Conservation (phyloP, 2,329 filamentous ascomycete species). For the Neonectria sp. region DNA sequence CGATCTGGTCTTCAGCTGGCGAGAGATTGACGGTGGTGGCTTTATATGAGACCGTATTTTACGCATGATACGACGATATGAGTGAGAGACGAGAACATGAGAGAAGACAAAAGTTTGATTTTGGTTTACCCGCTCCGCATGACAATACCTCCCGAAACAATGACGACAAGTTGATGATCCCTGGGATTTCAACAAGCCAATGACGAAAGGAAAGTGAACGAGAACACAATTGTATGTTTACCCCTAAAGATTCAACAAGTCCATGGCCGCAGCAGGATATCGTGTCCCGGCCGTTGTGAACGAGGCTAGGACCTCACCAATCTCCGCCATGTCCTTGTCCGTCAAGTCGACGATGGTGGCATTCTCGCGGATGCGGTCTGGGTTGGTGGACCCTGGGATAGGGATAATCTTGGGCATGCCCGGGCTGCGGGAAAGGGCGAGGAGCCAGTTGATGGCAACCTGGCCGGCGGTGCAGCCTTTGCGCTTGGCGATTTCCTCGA, state of each 20-base stretch:
- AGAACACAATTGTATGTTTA: not conserved
- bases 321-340: conserved; percentile 64
- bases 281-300: conserved; percentile 65
- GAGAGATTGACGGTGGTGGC: conserved; percentile 53
- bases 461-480: conserved; percentile 75
- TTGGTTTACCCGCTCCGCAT: not conserved
- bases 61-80: conserved; percentile 23
- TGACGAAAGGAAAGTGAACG: not conserved
- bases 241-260: conserved; percentile 36
- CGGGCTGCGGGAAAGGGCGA: conserved; percentile 63
- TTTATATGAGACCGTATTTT: conserved; percentile 48
- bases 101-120: conserved; percentile 8
- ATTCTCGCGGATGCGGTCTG: conserved; percentile 74
- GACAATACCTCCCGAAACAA: not conserved
- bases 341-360: conserved; percentile 64
- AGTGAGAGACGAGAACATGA: conserved; percentile 29
- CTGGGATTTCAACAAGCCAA: not conserved
- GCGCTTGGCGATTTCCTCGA: conserved; percentile 70
- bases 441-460: conserved; percentile 76
- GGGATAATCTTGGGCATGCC: conserved; percentile 74
- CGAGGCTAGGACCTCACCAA: conserved; percentile 64
- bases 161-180: not conserved
- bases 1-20: conserved; percentile 53
- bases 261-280: conserved; percentile 57
- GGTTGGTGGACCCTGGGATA: conserved; percentile 75